A percentile compares a stretch with the other conserved stretches of the same genome.
Conservation (phyloP, 2,329 filamentous ascomycete genomes). For the Fusarium phyllophilum region DNA sequence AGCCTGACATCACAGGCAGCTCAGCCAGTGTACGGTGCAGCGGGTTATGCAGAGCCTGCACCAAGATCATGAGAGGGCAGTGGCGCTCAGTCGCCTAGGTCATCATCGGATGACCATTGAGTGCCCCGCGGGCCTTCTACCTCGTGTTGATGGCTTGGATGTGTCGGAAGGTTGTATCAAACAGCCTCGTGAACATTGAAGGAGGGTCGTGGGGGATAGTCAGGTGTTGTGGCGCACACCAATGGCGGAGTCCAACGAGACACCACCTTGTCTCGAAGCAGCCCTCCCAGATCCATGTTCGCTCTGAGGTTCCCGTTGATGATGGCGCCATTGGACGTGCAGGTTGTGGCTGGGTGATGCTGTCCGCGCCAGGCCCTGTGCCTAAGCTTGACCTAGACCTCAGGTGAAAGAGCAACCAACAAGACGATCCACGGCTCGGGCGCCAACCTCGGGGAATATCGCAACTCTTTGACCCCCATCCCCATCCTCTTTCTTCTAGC, state of each 20-base stretch:
- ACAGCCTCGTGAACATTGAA: slow-evolving; percentile 47
- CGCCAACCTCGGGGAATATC: slow-evolving; percentile 23
- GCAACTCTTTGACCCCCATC: slow-evolving; percentile 15
- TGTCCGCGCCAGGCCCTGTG: slow-evolving; percentile 18
- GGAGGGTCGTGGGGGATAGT: slow-evolving; percentile 47
- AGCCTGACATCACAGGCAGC: slow-evolving; percentile 49
- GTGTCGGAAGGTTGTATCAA: slow-evolving; percentile 40
- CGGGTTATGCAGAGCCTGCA: slow-evolving; percentile 55
- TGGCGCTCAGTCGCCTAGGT: slow-evolving; percentile 26
- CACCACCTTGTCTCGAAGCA: slow-evolving; percentile 36
- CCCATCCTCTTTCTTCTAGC: slow-evolving; percentile 21
- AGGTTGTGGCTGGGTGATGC: slow-evolving; percentile 28
- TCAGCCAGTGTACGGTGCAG: slow-evolving; percentile 54
- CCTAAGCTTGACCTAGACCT: background rate
- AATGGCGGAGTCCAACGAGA: slow-evolving; percentile 45
- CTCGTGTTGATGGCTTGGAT: slow-evolving; percentile 41
- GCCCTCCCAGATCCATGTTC: slow-evolving; percentile 21
- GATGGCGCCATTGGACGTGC: slow-evolving; percentile 40
- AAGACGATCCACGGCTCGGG: slow-evolving; percentile 3
- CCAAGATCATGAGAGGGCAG: slow-evolving; percentile 52
- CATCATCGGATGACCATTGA: slow-evolving; percentile 39
- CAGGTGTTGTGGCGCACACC: slow-evolving; percentile 53
- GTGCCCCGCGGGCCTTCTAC: background rate
- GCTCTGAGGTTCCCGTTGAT: slow-evolving; percentile 26
- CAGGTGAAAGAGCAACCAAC: slow-evolving; percentile 3